Conservation (phyloP, 805 yeast genomes). For the Sporopachydermia lactativora region DNA sequence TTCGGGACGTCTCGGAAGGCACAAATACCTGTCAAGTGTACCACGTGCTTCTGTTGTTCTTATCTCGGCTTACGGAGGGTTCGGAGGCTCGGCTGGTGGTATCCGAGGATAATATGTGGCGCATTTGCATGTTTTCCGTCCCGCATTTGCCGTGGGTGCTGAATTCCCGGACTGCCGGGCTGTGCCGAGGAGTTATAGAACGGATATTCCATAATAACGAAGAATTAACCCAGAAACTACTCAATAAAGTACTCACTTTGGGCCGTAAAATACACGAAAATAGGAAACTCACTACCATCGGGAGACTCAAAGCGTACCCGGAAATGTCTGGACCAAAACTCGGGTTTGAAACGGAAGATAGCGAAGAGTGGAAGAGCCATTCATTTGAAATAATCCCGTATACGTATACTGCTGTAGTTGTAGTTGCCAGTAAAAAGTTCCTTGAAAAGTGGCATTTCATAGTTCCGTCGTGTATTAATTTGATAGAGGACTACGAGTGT, state of each 20-base stretch:
- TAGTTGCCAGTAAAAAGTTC: neutral
- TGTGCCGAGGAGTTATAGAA: neutral
- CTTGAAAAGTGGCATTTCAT: slow-evolving; percentile 16
- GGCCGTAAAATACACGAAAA: too few species aligned
- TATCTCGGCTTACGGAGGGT: too few species aligned
- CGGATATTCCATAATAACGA: too few species aligned
- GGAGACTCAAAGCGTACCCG: neutral
- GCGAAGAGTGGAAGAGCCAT: neutral
- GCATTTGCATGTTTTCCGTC: neutral
- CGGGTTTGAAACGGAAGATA: neutral
- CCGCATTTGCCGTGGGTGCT: neutral
- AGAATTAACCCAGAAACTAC: too few species aligned
- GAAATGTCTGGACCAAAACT: neutral
- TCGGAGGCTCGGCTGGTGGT: too few species aligned
- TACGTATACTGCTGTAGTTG: neutral
- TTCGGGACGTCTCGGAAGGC: too few species aligned
- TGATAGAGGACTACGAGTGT: slow-evolving; percentile 16
- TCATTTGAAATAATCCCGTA: neutral
- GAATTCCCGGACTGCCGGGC: neutral
- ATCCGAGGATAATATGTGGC: neutral
- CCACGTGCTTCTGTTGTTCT: too few species aligned
- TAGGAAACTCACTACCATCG: neutral
- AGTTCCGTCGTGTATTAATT: slow-evolving; percentile 17
- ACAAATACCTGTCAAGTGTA: too few species aligned
- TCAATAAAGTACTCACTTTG: too few species aligned